A percentile compares a stretch with the other conserved stretches of the same genome.
These are phyloP conservation scores for Solanum hybrid DNA, from an alignment of 305 asterid genomes.

Conservation along the genomic window DNA sequence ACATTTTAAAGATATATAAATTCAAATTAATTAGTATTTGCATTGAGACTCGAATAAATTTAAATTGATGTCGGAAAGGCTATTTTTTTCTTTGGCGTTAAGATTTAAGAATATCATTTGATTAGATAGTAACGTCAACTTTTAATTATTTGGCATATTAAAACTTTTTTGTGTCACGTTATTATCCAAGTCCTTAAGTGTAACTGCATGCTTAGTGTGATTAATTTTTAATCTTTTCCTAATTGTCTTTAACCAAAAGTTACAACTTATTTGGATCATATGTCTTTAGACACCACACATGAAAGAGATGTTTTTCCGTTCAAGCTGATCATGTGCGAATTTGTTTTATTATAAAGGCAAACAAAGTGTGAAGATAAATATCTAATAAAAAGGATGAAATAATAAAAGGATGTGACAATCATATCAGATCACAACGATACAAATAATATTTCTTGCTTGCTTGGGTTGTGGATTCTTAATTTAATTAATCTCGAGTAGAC, in stretches of 20 bases:
- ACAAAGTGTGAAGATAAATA: not conserved
- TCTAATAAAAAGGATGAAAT: not conserved
- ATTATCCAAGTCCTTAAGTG: not conserved
- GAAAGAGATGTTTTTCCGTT: not conserved
- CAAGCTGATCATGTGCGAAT: not conserved
- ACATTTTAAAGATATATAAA: not conserved
- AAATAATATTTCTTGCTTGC: not conserved
- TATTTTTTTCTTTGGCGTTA: not conserved
- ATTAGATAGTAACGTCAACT: not conserved
- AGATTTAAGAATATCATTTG: not conserved
- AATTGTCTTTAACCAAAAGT: not conserved
- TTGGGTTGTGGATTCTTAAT: not conserved
- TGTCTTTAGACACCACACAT: not conserved
- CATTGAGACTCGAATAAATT: not conserved
- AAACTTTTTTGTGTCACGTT: not conserved
- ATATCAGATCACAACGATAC: not conserved
- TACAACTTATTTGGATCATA: not conserved
- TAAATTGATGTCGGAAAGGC: not conserved
- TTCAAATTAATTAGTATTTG: not conserved
- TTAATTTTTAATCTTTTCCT: not conserved
- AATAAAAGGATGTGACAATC: not conserved
- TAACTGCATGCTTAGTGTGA: not conserved
- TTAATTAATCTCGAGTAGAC: not conserved
- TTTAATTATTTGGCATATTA: not conserved
- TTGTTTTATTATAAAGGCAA: not conserved